Evolutionary conservation across 2,329 filamentous ascomycete genomes (phyloP), one percentile per base, ranked within the genome.

Genomic region (Beauveria sp.): DNA sequence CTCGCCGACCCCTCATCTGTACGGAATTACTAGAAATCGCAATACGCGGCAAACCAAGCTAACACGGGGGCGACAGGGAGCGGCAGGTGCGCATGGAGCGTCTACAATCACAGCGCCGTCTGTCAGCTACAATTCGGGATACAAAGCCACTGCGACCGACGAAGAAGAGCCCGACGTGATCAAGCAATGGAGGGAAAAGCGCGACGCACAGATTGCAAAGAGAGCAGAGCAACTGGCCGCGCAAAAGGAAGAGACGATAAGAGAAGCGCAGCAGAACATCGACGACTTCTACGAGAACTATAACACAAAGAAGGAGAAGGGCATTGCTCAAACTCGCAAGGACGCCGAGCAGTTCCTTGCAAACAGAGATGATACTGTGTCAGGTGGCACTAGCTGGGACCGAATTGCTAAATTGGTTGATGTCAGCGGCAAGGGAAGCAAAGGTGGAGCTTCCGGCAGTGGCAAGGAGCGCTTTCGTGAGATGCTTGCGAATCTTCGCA

Each of bases 261-360:
- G 91, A 74, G 91, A 95, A 68, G 95, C 95, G 12, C 91, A 92
- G 72, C 85, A 93, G 73, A 95, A 96, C 75, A 96, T 99, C 66
- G 95, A 99, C 74, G 95, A 97, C 74, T 99, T 98, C 79, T 99
- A 99, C 81, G 93, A 97, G 73, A 97, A 96, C 77, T 99, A 99
- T 82, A 98, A 98, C 80, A 88, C 89, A 76, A 96, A 97, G 80
- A 93, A 95, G 75, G 95, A 99, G 75, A 98, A 98, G 83, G 86
- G 85, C 63, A 88, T 97, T 67, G 82, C 88, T 24, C 91, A 96
- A 79, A 95, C 93, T 62, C 86, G 88, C 70, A 89, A 90, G 74
- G 95, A 99, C 69, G 95, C 93, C 7, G 93, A 98, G 71, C 87
- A 96, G 72, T 99, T 98, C 76, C 79, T 98, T 52, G 88, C 85